Conservation (phyloP, 495 filamentous ascomycete species). For the Staphylotrichum tortipilum region DNA sequence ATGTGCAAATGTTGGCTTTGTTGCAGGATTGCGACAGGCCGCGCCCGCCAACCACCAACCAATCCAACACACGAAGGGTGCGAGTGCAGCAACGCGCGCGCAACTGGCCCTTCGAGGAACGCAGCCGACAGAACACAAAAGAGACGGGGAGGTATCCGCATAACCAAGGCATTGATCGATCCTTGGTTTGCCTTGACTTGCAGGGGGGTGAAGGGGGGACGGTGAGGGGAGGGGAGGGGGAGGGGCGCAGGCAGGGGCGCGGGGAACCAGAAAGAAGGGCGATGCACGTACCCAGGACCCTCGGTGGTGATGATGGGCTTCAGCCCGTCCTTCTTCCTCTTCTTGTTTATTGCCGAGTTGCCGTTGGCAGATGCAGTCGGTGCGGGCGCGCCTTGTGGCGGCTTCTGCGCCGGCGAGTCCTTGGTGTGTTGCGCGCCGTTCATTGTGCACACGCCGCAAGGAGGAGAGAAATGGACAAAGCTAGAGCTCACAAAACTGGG, state of each 20-base stretch:
- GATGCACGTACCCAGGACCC: slow-evolving; percentile 39
- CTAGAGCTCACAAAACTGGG: slow-evolving; percentile 1
- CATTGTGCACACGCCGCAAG: slow-evolving; percentile 24
- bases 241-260: too few relatives aligned
- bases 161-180: slow-evolving; percentile 3
- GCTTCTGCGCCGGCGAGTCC: slow-evolving; percentile 20
- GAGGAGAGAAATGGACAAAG: slow-evolving; percentile 2
- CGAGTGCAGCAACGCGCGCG: too few relatives aligned
- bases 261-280: slow-evolving; percentile 19
- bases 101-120: too few relatives aligned
- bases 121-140: too few relatives aligned
- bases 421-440: slow-evolving; percentile 26
- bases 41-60: slow-evolving; percentile 19
- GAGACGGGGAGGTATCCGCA: slow-evolving; percentile 7
- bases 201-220: too few relatives aligned
- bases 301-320: slow-evolving; percentile 90
- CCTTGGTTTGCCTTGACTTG: too few relatives aligned
- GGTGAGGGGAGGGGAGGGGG: too few relatives aligned
- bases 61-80: slow-evolving; percentile 20
- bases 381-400: slow-evolving; percentile 14
- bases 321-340: slow-evolving; percentile 79
- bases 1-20: too few relatives aligned
- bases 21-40: not conserved
- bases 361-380: slow-evolving; percentile 23
- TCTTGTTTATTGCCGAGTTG: slow-evolving; percentile 53